Evolutionary conservation across 495 filamentous ascomycete genomes (phyloP).

Genomic region (Aspergillus nanangensis): DNA sequence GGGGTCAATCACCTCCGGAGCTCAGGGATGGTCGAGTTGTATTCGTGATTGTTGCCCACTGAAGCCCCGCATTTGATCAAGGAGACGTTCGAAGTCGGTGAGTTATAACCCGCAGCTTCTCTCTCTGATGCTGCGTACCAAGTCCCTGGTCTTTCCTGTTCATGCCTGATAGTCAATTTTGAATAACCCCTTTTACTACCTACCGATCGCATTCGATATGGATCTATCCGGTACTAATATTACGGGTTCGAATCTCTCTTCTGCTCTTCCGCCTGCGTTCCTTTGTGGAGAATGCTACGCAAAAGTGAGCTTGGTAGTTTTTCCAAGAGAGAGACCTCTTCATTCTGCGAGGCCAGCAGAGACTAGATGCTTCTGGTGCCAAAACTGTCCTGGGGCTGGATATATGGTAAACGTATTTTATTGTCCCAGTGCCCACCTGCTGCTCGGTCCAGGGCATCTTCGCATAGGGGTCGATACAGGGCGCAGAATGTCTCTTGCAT

Average conservation of each 20-base stretch:
- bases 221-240: neutral
- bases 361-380: neutral
- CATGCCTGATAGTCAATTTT: neutral
- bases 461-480: no score
- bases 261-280: neutral
- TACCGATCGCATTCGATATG: neutral
- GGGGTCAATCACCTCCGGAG: neutral
- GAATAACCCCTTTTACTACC: neutral
- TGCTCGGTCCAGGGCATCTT: no score
- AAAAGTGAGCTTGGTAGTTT: neutral
- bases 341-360: neutral
- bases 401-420: neutral
- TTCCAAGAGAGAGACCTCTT: neutral
- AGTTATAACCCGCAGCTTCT: neutral
- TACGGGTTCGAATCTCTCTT: no score
- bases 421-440: neutral
- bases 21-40: neutral
- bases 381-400: neutral
- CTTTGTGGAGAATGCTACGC: neutral
- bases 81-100: neutral
- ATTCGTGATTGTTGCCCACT: neutral
- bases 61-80: neutral
- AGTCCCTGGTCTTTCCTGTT: neutral
- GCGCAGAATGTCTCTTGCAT: no score
- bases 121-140: neutral